phyloP scores from a whole-genome alignment of 2,329 filamentous ascomycete species.

The Colletotrichum kahawae region DNA sequence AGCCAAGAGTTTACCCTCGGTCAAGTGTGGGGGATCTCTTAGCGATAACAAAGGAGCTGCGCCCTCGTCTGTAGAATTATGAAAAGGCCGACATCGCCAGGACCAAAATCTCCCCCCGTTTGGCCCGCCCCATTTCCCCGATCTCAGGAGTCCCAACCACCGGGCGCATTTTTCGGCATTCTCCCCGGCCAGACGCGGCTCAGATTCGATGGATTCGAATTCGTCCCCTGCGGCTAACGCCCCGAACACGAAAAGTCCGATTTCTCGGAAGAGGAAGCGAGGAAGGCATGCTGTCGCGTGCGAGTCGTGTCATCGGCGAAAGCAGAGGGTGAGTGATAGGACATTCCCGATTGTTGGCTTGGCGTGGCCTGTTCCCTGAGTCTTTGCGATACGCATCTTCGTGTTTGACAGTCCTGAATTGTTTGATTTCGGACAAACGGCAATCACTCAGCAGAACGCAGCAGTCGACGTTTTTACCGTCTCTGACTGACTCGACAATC shows the following conservation, averaged over 20 bases:
- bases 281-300: slow-evolving; percentile 17
- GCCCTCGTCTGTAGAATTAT: not conserved
- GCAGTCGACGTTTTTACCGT: not conserved
- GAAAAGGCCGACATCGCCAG: slow-evolving; percentile 18
- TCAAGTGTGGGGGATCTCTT: slow-evolving; percentile 1
- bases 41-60: not conserved
- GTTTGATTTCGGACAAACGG: not conserved
- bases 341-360: not conserved
- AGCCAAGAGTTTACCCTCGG: not conserved
- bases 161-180: not conserved
- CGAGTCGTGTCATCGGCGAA: slow-evolving; percentile 22
- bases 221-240: not conserved
- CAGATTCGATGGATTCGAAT: not conserved
- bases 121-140: not conserved
- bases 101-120: not conserved
- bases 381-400: not conserved
- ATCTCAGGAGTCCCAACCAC: not conserved
- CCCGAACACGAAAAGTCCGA: not conserved
- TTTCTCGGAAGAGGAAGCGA: slow-evolving; percentile 8
- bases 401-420: not conserved
- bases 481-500: not conserved
- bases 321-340: slow-evolving; percentile 12
- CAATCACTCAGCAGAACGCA: not conserved
- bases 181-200: not conserved
- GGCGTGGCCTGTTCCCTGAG: not conserved